Percentiles rank a stretch among this genome's conserved stretches.
phyloP scores from a whole-genome alignment of 164 flowering plant genomes.

The Dillenia turbinata region DNA sequence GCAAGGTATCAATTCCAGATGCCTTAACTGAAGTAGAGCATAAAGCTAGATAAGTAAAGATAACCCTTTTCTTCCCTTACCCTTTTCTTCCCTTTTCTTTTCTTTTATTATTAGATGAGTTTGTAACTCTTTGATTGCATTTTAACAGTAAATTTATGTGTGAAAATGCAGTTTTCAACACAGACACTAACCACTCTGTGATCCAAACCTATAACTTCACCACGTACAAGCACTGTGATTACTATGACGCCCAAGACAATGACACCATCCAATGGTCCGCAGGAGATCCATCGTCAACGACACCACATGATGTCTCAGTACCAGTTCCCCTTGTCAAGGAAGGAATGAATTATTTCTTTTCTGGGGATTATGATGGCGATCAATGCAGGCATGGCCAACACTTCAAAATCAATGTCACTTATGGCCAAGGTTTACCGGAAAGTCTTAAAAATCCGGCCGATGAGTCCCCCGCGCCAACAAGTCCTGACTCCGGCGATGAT shows the following conservation, averaged over 20 bases:
- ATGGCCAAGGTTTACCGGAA: constrained; percentile 72
- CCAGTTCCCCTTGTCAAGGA: constrained; percentile 66
- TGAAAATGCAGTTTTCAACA: constrained; percentile 75
- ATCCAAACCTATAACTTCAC: constrained; percentile 74
- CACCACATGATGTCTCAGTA: constrained; percentile 30
- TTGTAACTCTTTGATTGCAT: too few species aligned
- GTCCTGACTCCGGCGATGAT: constrained; percentile 36
- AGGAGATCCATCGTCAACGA: constrained; percentile 48
- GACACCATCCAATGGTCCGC: constrained; percentile 64
- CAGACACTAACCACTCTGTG: constrained; percentile 81
- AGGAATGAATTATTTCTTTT: constrained; percentile 77
- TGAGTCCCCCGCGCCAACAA: constrained; percentile 44
- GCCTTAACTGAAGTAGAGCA: too few species aligned
- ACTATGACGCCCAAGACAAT: constrained; percentile 36
- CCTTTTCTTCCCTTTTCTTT: too few species aligned
- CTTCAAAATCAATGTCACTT: constrained; percentile 67
- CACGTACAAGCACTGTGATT: constrained; percentile 70
- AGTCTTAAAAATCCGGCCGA: constrained; percentile 30
- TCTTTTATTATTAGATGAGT: too few species aligned
- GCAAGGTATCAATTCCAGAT: too few species aligned
- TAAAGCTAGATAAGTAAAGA: too few species aligned
- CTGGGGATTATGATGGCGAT: constrained; percentile 82
- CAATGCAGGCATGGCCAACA: constrained; percentile 80
- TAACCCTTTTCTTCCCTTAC: too few species aligned
- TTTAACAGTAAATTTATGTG: too few species aligned